Conservation (phyloP, 805 yeast genomes). For the Tetrapisispora phaffii region DNA sequence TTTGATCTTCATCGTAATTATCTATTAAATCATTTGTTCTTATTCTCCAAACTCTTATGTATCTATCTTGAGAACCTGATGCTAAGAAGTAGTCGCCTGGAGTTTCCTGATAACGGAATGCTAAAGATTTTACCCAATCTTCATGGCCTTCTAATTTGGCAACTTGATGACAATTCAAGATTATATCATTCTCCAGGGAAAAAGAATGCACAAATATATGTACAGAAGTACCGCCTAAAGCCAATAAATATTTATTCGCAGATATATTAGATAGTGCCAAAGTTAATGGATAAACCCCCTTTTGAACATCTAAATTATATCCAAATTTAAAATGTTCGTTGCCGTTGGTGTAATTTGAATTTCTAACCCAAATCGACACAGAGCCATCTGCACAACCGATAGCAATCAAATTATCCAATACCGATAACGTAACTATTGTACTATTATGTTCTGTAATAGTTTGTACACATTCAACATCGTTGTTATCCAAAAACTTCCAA, state of each 20-base stretch:
- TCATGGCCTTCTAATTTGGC: conserved; percentile 81
- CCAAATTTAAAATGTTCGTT: conserved; percentile 9
- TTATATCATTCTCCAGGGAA: conserved; percentile 8
- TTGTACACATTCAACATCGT: conserved; percentile 17
- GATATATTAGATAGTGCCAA: conserved; percentile 19
- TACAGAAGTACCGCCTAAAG: conserved; percentile 64
- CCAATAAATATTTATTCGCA: conserved; percentile 37
- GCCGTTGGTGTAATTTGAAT: conserved; percentile 9
- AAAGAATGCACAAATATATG: conserved; percentile 47
- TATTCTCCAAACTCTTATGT: conserved; percentile 82
- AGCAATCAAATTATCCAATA: conserved; percentile 34
- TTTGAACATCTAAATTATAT: conserved; percentile 18
- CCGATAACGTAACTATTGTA: conserved; percentile 49
- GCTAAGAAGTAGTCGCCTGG: conserved; percentile 60
- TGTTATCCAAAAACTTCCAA: conserved; percentile 38
- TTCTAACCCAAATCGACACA: conserved; percentile 40
- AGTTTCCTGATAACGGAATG: conserved; percentile 39
- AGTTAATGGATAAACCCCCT: conserved; percentile 23
- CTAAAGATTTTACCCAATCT: conserved; percentile 82
- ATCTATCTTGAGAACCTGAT: conserved; percentile 86
- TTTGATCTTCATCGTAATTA: conserved; percentile 40
- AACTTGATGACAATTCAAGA: conserved; percentile 28
- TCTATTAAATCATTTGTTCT: conserved; percentile 46
- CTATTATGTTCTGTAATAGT: conserved; percentile 35
- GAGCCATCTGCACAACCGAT: conserved; percentile 60